Conservation (phyloP, 2,329 filamentous ascomycete genomes). For the Hypoxylon sp. region DNA sequence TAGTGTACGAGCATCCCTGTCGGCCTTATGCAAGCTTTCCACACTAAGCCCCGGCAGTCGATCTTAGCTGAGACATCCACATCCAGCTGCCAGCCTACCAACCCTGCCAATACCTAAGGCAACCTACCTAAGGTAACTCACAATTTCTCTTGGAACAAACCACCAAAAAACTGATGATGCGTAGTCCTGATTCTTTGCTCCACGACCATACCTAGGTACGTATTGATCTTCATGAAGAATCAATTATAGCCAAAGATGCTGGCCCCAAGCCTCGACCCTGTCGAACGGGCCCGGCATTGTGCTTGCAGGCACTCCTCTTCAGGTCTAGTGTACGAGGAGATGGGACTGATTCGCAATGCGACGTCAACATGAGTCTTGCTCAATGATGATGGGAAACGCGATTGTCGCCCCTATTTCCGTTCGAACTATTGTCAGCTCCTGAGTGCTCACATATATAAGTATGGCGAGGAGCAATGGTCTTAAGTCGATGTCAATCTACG, state of each 20-base stretch:
- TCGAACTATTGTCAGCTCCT: neutral
- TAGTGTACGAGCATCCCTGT: constrained; percentile 41
- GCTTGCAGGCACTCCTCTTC: neutral
- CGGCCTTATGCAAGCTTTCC: too few relatives aligned
- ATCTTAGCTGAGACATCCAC: neutral
- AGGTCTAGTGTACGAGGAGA: constrained; percentile 31
- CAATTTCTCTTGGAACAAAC: neutral
- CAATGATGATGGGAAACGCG: neutral
- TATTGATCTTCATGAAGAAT: neutral
- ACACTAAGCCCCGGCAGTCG: too few relatives aligned
- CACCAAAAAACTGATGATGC: neutral
- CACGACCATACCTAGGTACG: neutral
- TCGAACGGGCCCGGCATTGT: neutral
- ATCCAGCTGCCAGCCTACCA: neutral
- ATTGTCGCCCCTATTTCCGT: neutral
- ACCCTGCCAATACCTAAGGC: too few relatives aligned
- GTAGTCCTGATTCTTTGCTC: neutral
- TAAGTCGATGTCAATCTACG: neutral
- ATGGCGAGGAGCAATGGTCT: neutral
- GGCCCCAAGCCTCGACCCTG: neutral
- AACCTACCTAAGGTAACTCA: too few relatives aligned
- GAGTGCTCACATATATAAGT: constrained; percentile 14
- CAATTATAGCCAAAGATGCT: neutral
- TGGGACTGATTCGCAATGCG: neutral
- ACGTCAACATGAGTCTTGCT: neutral